Base-by-base conservation (phyloP, 148 eudicot genomes). In the Rhododendron vialii region DNA sequence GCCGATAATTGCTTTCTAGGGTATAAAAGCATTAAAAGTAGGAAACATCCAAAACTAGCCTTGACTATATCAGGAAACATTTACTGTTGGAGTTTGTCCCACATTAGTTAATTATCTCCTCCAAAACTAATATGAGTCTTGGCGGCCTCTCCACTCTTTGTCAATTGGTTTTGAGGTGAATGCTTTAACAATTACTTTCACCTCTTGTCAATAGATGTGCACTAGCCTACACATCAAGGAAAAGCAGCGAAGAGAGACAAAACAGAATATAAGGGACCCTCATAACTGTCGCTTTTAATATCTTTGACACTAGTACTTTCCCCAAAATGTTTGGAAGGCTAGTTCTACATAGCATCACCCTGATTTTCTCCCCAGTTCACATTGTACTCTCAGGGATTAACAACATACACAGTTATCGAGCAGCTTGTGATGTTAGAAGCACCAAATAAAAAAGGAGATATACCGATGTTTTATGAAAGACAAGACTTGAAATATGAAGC, bases 391-490 rank as follows among this genome's bases (percentile, higher is more conserved):
- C 15, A 83, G 41, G 79, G 53, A 36, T n/a, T 28, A 83, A 24
- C 10, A 55, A 15, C 59, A 55, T 24, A 28, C 12, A 30, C 20
- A 47, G 7, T 26, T 17, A 2, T 24, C n/a, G 28, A 3, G 78
- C 6, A 4, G 38, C 63, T 43, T 79, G 77, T 61, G 47, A 81
- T 6, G 55, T 17, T 65, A 79, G 45, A 51, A 71, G 30, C 18
- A 73, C 63, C 80, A 87, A 77, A 74, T 15, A 3, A 61, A 33
- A 69, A 87, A 47, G 55, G 82, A 61, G 57, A 53, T 24, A 18
- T 93, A 97, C 99, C 94, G 86, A 47, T 59, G 98, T 96, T 87
- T 97, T 24, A 8, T 22, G 69, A 61, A 7, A 1, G 3, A 61
- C 28, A 43, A 61, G 76, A 43, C 43, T 43, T 76, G 35, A 43